A percentile compares a stretch with the other conserved stretches of the same genome.
Evolutionary conservation across 2,329 filamentous ascomycete species (phyloP).

Genomic region (Fusarium buxicola): DNA sequence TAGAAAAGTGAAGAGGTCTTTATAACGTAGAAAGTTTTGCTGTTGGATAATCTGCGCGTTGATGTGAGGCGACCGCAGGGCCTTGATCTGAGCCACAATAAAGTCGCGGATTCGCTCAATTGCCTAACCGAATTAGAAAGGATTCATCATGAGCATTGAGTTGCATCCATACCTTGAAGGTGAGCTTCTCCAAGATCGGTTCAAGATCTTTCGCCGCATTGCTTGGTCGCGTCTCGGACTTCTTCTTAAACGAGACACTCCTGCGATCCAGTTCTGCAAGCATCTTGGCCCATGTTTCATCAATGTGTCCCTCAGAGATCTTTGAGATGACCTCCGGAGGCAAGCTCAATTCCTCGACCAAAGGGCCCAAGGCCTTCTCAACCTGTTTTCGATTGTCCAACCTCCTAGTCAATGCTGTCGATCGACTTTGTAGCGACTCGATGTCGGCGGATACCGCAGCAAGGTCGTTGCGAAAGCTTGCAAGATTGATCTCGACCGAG

Average conservation of each 20-base stretch:
- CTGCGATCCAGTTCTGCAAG: constrained; percentile 87
- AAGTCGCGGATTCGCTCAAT: constrained; percentile 94
- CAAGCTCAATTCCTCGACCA: constrained; percentile 92
- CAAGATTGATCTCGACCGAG: constrained; percentile 92
- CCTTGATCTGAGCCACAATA: constrained; percentile 93
- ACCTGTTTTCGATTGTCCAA: constrained; percentile 91
- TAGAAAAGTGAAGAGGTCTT: constrained; percentile 88
- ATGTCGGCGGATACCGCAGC: constrained; percentile 95
- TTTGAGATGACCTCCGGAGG: constrained; percentile 85
- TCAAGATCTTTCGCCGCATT: constrained; percentile 87
- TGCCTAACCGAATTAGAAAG: constrained; percentile 63
- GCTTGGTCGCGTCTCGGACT: constrained; percentile 68
- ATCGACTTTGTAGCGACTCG: constrained; percentile 89
- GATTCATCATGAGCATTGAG: not conserved
- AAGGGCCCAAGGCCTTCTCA: constrained; percentile 85
- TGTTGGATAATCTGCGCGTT: constrained; percentile 98
- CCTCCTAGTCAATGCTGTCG: constrained; percentile 82
- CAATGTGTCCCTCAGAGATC: constrained; percentile 88
- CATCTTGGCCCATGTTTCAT: constrained; percentile 87
- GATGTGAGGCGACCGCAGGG: constrained; percentile 91
- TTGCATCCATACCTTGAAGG: constrained; percentile 71
- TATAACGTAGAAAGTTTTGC: constrained; percentile 88
- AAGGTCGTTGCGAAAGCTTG: constrained; percentile 92
- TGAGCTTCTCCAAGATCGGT: constrained; percentile 86
- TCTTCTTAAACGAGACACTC: constrained; percentile 76